Evolutionary conservation across 2,329 filamentous ascomycete genomes (phyloP).

Genomic region (Amesomyces nigricolor): DNA sequence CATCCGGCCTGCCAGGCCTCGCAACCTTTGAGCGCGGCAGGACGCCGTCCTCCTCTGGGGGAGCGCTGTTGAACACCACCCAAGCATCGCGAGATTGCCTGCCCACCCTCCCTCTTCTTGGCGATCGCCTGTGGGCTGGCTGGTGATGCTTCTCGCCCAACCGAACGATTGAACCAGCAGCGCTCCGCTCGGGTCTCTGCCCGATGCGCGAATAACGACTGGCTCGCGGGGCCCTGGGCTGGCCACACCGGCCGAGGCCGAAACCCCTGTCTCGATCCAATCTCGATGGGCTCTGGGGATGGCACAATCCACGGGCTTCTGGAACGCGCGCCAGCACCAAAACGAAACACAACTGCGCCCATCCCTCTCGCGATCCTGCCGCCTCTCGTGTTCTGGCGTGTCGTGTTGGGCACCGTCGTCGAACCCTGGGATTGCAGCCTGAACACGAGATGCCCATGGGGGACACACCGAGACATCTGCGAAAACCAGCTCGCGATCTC

Average conservation of each 20-base stretch:
- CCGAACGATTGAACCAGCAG: not conserved
- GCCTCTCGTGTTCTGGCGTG: conserved; percentile 6
- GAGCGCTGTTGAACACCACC: conserved; percentile 8
- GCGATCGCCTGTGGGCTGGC: not conserved
- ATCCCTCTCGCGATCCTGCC: not conserved
- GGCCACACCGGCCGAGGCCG: not conserved
- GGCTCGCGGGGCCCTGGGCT: not conserved
- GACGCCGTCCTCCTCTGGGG: conserved; percentile 10
- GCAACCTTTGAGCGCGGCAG: not conserved
- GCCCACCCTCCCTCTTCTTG: conserved; percentile 1
- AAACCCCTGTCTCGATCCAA: conserved; percentile 6
- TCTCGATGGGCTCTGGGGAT: conserved; percentile 5
- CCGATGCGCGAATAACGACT: not conserved
- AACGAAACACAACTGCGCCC: not conserved
- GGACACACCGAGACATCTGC: not conserved
- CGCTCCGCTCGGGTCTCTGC: conserved; percentile 4
- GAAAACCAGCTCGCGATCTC: not conserved
- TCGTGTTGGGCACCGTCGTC: conserved; percentile 16
- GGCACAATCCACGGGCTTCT: not conserved
- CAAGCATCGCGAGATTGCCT: conserved; percentile 6
- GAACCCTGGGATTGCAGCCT: conserved; percentile 13
- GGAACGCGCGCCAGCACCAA: not conserved
- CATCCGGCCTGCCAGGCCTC: not conserved
- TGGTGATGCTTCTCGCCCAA: not conserved
- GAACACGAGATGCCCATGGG: conserved; percentile 15